Base-by-base conservation (phyloP, 192 early-diverging fungal genomes). In the Coemansia sp. region DNA sequence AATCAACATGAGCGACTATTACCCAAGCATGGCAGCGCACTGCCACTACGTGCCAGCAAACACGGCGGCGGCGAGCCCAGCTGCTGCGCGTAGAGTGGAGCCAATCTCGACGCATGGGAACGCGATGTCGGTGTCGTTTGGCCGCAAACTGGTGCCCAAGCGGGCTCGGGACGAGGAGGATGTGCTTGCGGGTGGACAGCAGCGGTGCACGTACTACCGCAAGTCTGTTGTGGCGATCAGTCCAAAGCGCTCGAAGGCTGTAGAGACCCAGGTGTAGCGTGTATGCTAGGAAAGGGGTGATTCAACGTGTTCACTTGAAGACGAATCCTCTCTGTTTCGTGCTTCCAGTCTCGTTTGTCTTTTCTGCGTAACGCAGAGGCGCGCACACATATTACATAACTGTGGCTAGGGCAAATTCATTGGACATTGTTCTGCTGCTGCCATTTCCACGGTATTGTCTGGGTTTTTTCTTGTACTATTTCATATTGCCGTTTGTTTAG, bases 1-100 rank as follows among this genome's bases (percentile, higher is more conserved):
- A 5, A 37, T 37, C 1, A 54, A 26, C 52, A 54, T 54, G 52
- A 36, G 42, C 40, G 26, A 20, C 28, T 49, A 56, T 8, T 65
- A 65, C 19, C 53, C 76, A 12, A 79, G 76, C 67, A 79, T 79
- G 76, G 76, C 76, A 4, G 70, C 76, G 20, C 76, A 79, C 49
- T 64, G 60, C 48, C 55, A 66, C 53, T 67, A 62, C 51, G 50
- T 72, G 22, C 64, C 71, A 11, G 34, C 64, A 23, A 60, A 57
- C 62, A n/a, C 51, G 26, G 64, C 38, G 34, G 46, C 60, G 21
- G 40, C 53, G 28, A 31, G 28, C 28, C 28, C 28, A 31, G 28
- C 28, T 31, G 28, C 28, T 4, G 6, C 28, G 28, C 6, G 28
- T 31, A 31, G 28, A 31, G 28, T 31, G 28, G 28, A 31, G 4